Evolutionary conservation across 257 asterid species (phyloP).

Genomic region (Solanum chmielewskii): DNA sequence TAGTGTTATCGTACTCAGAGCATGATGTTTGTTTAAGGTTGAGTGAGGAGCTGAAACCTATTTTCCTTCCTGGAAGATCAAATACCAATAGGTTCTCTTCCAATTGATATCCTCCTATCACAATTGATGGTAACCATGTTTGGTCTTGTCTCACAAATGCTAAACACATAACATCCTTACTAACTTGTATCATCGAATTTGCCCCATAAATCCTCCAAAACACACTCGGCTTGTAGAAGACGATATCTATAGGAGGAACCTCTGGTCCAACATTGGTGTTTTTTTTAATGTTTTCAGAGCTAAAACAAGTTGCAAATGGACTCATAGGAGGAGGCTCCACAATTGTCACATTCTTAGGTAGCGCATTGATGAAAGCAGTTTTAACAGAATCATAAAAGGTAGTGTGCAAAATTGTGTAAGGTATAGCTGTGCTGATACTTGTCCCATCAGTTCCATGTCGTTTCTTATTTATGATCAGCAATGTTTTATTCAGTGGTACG

Average conservation of each 20-base stretch:
- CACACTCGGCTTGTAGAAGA: not conserved
- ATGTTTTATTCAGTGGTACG: slow-evolving; percentile 16
- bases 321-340: slow-evolving; percentile 10
- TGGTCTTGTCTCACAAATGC: slow-evolving; percentile 33
- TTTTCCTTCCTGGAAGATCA: slow-evolving; percentile 28
- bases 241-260: not conserved
- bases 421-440: slow-evolving; percentile 32
- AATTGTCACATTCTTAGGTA: slow-evolving; percentile 19
- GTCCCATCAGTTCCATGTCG: slow-evolving; percentile 42
- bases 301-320: slow-evolving; percentile 46
- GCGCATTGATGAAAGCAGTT: slow-evolving; percentile 33
- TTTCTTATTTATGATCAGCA: slow-evolving; percentile 17
- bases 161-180: slow-evolving; percentile 19
- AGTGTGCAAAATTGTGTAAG: slow-evolving; percentile 27
- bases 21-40: slow-evolving; percentile 17
- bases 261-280: not conserved
- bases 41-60: slow-evolving; percentile 37
- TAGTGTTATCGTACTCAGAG: slow-evolving; percentile 20
- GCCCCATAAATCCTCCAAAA: slow-evolving; percentile 33
- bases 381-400: slow-evolving; percentile 31
- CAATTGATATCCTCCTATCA: slow-evolving; percentile 37
- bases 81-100: slow-evolving; percentile 35
- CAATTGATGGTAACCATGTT: slow-evolving; percentile 10
- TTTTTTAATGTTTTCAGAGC: not conserved
- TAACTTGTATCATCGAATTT: slow-evolving; percentile 29